A percentile compares a stretch with the other conserved stretches of the same genome.
These are phyloP conservation scores for Delitschia confertaspora DNA, from an alignment of 495 filamentous ascomycete species.

Conservation along the genomic window DNA sequence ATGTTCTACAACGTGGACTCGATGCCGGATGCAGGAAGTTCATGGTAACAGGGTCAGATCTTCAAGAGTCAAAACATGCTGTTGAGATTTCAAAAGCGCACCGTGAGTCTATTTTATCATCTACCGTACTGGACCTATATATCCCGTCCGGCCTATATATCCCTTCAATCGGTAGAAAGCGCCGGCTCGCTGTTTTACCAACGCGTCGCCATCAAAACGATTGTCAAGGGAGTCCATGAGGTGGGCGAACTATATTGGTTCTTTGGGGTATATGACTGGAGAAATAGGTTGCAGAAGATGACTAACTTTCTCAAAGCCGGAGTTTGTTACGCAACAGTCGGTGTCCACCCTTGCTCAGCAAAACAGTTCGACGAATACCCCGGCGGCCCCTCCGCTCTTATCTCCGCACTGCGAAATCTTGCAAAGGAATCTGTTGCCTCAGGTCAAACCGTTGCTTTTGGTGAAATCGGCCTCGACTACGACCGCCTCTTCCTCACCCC, in stretches of 20 bases:
- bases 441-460: slow-evolving; percentile 67
- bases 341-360: slow-evolving; percentile 82
- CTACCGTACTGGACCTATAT: not conserved
- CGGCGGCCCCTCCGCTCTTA: slow-evolving; percentile 41
- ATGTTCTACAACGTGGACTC: slow-evolving; percentile 64
- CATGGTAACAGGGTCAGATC: slow-evolving; percentile 87
- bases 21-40: slow-evolving; percentile 76
- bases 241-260: too few species aligned
- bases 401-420: slow-evolving; percentile 49
- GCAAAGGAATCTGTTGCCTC: slow-evolving; percentile 39
- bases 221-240: too few species aligned
- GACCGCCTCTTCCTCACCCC: slow-evolving; percentile 74
- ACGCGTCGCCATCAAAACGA: too few species aligned
- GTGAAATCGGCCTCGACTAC: slow-evolving; percentile 94
- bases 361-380: slow-evolving; percentile 57
- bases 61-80: slow-evolving; percentile 66
- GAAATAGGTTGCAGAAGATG: too few species aligned
- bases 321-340: slow-evolving; percentile 77
- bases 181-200: too few species aligned
- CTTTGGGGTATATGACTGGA: too few species aligned
- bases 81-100: slow-evolving; percentile 63
- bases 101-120: slow-evolving; percentile 45
- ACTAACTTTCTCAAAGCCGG: slow-evolving; percentile 45
- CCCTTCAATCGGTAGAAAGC: too few species aligned
- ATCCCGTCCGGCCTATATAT: not conserved